Conservation (phyloP, 2,329 filamentous ascomycete genomes). For the Colletotrichum nymphaeae region DNA sequence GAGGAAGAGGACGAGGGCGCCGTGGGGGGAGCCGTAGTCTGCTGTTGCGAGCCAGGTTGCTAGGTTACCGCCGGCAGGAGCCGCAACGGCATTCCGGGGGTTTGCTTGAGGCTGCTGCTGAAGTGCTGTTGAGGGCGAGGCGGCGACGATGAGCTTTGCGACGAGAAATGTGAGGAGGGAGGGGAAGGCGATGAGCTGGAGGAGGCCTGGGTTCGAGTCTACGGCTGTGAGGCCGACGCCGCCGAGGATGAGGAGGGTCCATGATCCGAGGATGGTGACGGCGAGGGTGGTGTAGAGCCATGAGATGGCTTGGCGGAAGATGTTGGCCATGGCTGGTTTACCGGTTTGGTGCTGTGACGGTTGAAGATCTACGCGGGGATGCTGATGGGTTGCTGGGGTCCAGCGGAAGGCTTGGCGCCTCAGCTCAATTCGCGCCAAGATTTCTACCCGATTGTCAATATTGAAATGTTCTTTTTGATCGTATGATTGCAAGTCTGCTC, state of each 20-base stretch:
- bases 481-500: too few relatives aligned
- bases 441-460: not conserved
- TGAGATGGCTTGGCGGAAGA: conserved; percentile 27
- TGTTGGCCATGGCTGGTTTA: not conserved
- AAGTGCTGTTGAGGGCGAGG: not conserved
- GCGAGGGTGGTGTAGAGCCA: conserved; percentile 28
- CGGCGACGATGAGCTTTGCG: conserved; percentile 25
- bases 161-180: conserved; percentile 32
- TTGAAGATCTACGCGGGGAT: not conserved
- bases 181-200: conserved; percentile 27
- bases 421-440: not conserved
- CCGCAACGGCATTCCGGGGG: not conserved
- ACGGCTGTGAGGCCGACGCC: conserved; percentile 13
- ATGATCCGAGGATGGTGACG: conserved; percentile 15
- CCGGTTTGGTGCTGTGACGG: too few relatives aligned
- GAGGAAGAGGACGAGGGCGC: conserved; percentile 28
- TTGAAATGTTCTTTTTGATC: too few relatives aligned
- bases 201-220: conserved; percentile 1
- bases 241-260: conserved; percentile 17
- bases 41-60: conserved; percentile 30
- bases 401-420: not conserved
- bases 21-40: conserved; percentile 31
- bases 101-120: not conserved
- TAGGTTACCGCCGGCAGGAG: conserved; percentile 1
- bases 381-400: not conserved